Evolutionary conservation across 192 early-diverging fungal genomes (phyloP).

Genomic region (Spinellus fusiger): DNA sequence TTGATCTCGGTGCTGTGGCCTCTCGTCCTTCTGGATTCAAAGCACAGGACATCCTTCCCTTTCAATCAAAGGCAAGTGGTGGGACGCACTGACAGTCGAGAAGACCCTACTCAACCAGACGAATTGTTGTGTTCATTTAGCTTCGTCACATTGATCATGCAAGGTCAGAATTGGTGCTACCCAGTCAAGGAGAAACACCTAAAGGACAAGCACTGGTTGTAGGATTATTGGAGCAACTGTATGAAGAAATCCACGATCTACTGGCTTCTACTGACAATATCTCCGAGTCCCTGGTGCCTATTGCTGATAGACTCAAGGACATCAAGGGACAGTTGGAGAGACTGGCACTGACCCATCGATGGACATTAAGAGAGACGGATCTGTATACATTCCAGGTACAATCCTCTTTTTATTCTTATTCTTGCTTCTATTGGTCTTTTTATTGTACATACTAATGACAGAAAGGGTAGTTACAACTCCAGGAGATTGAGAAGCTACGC

Average conservation of each 20-base stretch:
- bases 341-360: conserved; percentile 66
- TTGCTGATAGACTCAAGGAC: conserved; percentile 44
- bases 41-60: conserved; percentile 38
- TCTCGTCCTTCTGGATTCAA: conserved; percentile 27
- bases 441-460: background rate
- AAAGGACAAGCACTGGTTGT: conserved; percentile 82
- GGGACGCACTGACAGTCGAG: no score
- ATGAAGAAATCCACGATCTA: conserved; percentile 77
- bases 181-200: conserved; percentile 54
- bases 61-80: conserved; percentile 57
- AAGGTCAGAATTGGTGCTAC: conserved; percentile 66
- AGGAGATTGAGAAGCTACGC: conserved; percentile 77
- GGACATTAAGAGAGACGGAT: conserved; percentile 78
- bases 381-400: conserved; percentile 62
- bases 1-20: conserved; percentile 45
- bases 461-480: conserved; percentile 73
- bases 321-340: conserved; percentile 75
- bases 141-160: conserved; percentile 69
- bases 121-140: no score
- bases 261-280: conserved; percentile 28
- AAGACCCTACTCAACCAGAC: no score
- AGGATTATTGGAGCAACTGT: conserved; percentile 76
- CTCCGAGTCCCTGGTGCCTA: conserved; percentile 23
- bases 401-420: conserved; percentile 3
- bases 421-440: conserved; percentile 1